Evolutionary conservation across 2,329 filamentous ascomycete genomes (phyloP), one percentile per base, ranked within the genome.

Genomic region (Colletotrichum cuscutae): DNA sequence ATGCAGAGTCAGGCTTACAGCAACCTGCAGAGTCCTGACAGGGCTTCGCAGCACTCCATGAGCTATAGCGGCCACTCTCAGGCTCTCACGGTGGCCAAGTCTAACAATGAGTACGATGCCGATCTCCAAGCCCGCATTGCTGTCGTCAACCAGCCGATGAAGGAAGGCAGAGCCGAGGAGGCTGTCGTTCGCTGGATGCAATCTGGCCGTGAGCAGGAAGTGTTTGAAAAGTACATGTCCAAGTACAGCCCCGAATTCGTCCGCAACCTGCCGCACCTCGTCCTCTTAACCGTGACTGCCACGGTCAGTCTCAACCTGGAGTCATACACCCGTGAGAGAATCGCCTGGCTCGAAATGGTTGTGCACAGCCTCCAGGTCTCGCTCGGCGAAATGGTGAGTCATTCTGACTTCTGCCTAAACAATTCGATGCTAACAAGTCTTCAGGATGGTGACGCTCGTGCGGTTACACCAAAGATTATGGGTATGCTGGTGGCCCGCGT

Each of bases 161-260:
- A 87, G 46, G 86, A 88, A 35, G 89, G 89, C 26, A 87, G 89
- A 46, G 87, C 88, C 68, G 91, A 93, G 77, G 87, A 89, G 65
- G 91, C 89, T 54, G 87, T 92, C 79, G 87, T 93, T 69, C 88
- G 89, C 73, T 93, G 91, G 91, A 88, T 93, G 68, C 91, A 93
- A 81, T 88, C 88, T 76, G 88, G 87, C 19, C 86, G 89, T 42
- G 88, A 91, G 78, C 87, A 91, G 71, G 89, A 91, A 73, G 88
- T 93, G 64, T 93, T 92, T 80, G 85, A 88, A 37, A 84, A 86
- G 75, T 88, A 88, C 63, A 83, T 90, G 59, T 82, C 83, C 61
- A 86, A 87, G 73, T 86, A 86, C 78, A 82, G 86, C 76, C 86
- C 88, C 0, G 82, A 84, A 19, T 86, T 89, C 74, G 84, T 93